These are phyloP conservation scores for Selaginella moellendorffii DNA, from an alignment of 75 land plant species.

Conservation along the genomic window DNA sequence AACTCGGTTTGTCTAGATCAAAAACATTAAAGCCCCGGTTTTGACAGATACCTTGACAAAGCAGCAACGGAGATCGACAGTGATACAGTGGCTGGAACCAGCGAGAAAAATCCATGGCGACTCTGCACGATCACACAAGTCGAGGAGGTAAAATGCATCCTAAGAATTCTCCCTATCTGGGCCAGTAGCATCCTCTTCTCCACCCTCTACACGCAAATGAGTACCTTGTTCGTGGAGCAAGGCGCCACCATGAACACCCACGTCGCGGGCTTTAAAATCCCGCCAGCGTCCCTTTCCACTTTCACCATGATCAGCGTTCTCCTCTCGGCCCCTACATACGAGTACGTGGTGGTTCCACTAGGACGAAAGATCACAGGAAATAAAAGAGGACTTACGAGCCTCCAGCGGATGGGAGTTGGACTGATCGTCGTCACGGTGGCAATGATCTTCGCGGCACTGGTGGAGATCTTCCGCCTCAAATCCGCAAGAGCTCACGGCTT, in stretches of 20 bases:
- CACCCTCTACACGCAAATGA: slow-evolving; percentile 58
- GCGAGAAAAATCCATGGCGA: neutral
- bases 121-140: slow-evolving; percentile 40
- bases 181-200: slow-evolving; percentile 13
- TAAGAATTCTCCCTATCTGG: slow-evolving; percentile 18
- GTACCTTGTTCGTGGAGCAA: slow-evolving; percentile 71
- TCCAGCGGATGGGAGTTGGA: slow-evolving; percentile 6
- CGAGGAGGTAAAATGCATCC: slow-evolving; percentile 21
- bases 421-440: neutral
- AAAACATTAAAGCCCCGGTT: neutral
- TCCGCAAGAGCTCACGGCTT: neutral
- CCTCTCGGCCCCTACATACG: slow-evolving; percentile 4
- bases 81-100: slow-evolving; percentile 1
- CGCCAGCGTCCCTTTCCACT: slow-evolving; percentile 1
- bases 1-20: neutral
- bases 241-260: slow-evolving; percentile 37
- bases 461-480: neutral
- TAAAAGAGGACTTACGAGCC: neutral
- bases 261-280: neutral
- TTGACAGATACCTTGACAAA: slow-evolving; percentile 32
- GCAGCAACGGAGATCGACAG: slow-evolving; percentile 15
- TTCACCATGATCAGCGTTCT: slow-evolving; percentile 6
- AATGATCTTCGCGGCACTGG: neutral
- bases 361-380: neutral
- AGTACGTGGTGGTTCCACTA: neutral